A percentile compares a stretch with the other conserved stretches of the same genome.
Evolutionary conservation across 139 green algal genomes (phyloP).

Genomic region (Chlamydomonas incerta): DNA sequence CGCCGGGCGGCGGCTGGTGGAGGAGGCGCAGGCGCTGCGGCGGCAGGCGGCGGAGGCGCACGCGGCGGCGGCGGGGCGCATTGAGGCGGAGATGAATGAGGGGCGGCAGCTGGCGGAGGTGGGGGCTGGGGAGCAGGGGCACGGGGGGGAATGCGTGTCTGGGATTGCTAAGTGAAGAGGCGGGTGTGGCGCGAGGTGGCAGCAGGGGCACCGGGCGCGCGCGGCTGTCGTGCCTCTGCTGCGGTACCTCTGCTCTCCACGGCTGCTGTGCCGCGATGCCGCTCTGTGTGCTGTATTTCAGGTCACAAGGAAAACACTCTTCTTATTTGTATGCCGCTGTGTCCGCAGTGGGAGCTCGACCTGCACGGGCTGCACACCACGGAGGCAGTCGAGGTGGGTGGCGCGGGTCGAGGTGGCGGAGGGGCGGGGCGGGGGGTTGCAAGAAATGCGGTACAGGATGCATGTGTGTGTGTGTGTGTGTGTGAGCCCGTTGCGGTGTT

Average conservation of each 20-base stretch:
- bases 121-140: neutral
- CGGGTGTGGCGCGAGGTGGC: neutral
- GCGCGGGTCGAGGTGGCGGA: neutral
- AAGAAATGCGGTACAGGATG: no score
- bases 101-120: conserved; percentile 28
- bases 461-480: no score
- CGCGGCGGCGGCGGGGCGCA: conserved; percentile 7
- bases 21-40: conserved; percentile 28
- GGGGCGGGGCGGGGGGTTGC: no score
- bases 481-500: no score
- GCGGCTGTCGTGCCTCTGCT: neutral
- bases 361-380: conserved; percentile 22
- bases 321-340: neutral
- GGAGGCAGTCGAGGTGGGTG: conserved; percentile 11
- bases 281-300: no score
- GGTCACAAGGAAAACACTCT: no score
- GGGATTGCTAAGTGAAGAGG: no score
- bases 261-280: no score
- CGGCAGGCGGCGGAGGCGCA: conserved; percentile 2
- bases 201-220: neutral
- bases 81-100: conserved; percentile 9
- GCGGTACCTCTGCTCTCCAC: neutral
- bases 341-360: conserved; percentile 26
- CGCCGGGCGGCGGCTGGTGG: conserved; percentile 9
- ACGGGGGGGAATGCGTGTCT: neutral